A percentile compares a stretch with the other conserved stretches of the same genome.
phyloP scores from a whole-genome alignment of 2,329 filamentous ascomycete genomes.

The Colletotrichum sp. region DNA sequence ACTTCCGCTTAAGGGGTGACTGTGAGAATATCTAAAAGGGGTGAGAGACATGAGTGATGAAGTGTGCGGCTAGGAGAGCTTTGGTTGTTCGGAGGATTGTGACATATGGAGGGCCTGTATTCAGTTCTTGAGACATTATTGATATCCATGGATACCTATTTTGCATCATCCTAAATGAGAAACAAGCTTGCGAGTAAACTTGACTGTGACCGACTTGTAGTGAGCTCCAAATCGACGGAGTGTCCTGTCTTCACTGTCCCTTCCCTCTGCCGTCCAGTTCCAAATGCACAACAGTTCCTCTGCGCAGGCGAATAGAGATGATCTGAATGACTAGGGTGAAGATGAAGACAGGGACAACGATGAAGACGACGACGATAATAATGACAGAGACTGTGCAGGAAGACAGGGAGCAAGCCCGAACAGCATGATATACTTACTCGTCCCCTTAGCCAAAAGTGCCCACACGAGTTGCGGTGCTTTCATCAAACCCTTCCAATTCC shows the following conservation, averaged over 20 bases:
- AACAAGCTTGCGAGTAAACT: neutral
- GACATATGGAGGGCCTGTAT: neutral
- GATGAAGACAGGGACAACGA: neutral
- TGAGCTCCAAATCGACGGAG: rapidly evolving
- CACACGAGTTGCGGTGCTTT: neutral
- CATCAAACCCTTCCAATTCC: neutral
- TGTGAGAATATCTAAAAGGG: neutral
- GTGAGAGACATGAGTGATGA: neutral
- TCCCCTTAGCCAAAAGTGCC: neutral
- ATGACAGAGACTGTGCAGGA: neutral
- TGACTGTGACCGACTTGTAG: neutral
- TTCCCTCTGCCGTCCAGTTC: neutral
- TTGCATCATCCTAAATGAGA: neutral
- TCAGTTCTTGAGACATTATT: neutral
- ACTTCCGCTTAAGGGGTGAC: neutral
- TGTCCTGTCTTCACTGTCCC: neutral
- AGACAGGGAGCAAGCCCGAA: rapidly evolving
- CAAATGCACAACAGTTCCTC: rapidly evolving
- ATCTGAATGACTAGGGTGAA: rapidly evolving
- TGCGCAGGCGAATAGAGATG: neutral
- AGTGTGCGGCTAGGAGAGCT: neutral
- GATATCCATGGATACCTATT: neutral
- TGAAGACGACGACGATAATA: neutral
- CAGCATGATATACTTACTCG: rapidly evolving
- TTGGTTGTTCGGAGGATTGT: neutral